These are phyloP conservation scores for Claviceps lovelessii DNA, from an alignment of 2,329 filamentous ascomycete genomes.

Conservation along the genomic window DNA sequence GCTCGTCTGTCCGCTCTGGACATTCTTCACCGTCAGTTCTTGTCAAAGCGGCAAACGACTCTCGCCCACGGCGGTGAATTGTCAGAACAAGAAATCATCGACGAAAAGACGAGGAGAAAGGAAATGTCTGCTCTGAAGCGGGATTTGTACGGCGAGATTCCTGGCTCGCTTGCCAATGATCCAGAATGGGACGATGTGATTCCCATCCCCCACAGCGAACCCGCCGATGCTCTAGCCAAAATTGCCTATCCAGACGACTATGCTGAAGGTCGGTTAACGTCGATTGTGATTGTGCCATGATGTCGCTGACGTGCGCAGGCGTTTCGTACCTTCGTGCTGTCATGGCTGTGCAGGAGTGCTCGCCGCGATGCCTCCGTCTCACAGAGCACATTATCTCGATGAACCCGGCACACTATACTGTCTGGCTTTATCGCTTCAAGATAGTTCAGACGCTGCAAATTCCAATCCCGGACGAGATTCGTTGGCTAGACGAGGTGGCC, in stretches of 20 bases:
- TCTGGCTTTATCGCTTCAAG: constrained; percentile 89
- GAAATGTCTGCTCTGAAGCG: constrained; percentile 37
- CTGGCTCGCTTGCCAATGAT: constrained; percentile 39
- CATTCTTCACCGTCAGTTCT: constrained; percentile 31
- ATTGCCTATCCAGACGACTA: constrained; percentile 89
- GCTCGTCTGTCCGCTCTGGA: constrained; percentile 28
- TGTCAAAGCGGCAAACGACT: constrained; percentile 21
- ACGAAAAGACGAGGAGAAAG: constrained; percentile 31
- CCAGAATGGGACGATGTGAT: constrained; percentile 72
- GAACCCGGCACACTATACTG: constrained; percentile 96
- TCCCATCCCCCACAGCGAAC: constrained; percentile 73
- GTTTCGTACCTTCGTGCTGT: constrained; percentile 87
- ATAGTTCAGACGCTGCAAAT: constrained; percentile 55
- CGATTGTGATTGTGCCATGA: background rate
- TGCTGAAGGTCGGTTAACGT: constrained; percentile 46
- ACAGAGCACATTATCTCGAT: constrained; percentile 82
- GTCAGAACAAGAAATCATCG: constrained; percentile 26
- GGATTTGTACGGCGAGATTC: constrained; percentile 38
- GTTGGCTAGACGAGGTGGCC: constrained; percentile 76
- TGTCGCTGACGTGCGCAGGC: constrained; percentile 30
- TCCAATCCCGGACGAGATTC: constrained; percentile 56
- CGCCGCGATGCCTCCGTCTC: constrained; percentile 60
- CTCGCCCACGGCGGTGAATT: constrained; percentile 12
- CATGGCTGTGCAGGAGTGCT: constrained; percentile 80
- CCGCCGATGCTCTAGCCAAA: constrained; percentile 69